phyloP scores from a whole-genome alignment of 495 filamentous ascomycete species.

The Sordaria brevicollis region DNA sequence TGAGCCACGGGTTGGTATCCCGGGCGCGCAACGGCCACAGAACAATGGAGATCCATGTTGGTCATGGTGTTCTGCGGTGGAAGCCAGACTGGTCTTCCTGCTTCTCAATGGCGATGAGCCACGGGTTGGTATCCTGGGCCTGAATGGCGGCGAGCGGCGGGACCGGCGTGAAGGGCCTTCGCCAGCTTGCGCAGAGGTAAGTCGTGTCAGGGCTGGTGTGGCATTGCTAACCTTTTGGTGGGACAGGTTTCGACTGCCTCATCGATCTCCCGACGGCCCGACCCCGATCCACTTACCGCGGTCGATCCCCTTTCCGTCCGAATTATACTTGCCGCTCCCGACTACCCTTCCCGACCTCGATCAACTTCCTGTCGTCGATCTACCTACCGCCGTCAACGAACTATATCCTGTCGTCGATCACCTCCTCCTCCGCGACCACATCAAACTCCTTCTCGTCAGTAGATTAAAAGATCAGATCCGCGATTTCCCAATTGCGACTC shows the following conservation, averaged over 20 bases:
- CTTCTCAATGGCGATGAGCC: conserved; percentile 68
- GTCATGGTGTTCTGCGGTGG: conserved; percentile 46
- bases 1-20: too few relatives aligned
- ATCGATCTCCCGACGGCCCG: conserved; percentile 15
- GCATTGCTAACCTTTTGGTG: conserved; percentile 42
- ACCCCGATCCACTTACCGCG: too few relatives aligned
- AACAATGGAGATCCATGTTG: conserved; percentile 62
- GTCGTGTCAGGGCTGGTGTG: conserved; percentile 33
- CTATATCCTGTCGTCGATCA: neutral
- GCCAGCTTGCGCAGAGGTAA: conserved; percentile 65
- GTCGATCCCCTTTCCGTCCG: too few relatives aligned
- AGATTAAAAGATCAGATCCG: conserved; percentile 53
- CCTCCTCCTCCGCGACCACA: conserved; percentile 38
- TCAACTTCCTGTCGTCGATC: neutral
- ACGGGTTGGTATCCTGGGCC: conserved; percentile 45
- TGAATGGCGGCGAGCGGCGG: conserved; percentile 39
- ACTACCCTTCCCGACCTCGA: too few relatives aligned
- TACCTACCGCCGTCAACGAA: too few relatives aligned
- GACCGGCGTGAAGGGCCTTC: conserved; percentile 22
- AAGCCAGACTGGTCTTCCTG: conserved; percentile 20
- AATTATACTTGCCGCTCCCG: too few relatives aligned
- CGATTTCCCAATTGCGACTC: too few relatives aligned
- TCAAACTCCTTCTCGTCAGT: conserved; percentile 57
- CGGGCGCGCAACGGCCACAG: neutral
- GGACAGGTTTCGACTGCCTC: conserved; percentile 61